These are phyloP conservation scores for Aspergillus fumigatiaffinis DNA, from an alignment of 2,329 filamentous ascomycete species.

Conservation along the genomic window DNA sequence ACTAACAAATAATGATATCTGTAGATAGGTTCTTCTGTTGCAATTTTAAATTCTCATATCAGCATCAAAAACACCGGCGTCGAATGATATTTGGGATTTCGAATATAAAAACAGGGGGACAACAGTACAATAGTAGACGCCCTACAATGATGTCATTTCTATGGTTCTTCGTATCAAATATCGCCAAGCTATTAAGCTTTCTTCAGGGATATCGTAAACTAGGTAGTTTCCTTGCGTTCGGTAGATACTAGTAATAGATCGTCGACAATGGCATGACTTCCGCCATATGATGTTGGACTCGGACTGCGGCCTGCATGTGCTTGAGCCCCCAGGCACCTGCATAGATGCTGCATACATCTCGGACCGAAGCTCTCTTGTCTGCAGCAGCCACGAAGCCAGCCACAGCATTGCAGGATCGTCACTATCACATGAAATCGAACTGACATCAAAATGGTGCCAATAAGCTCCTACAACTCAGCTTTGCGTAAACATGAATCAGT, in stretches of 20 bases:
- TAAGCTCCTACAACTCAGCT: neutral
- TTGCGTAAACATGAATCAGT: neutral
- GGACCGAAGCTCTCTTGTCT: neutral
- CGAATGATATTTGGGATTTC: neutral
- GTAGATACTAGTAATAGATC: neutral
- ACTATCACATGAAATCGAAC: neutral
- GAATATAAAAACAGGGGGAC: too few relatives aligned
- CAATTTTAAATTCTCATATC: neutral
- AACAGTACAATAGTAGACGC: neutral
- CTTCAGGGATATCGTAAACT: too few relatives aligned
- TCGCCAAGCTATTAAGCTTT: neutral
- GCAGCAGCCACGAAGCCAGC: neutral
- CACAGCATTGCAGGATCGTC: neutral
- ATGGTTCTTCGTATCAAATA: too few relatives aligned
- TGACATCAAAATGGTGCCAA: neutral
- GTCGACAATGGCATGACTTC: neutral
- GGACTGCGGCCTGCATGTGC: neutral
- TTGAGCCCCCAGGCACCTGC: neutral
- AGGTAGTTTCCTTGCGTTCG: neutral
- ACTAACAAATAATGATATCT: too few relatives aligned
- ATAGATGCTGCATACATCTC: neutral
- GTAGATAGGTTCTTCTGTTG: neutral
- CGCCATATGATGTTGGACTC: neutral
- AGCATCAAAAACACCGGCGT: neutral
- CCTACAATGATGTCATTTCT: neutral